Conservation (phyloP, 106 monocot genomes). For the Posidonia australis region DNA sequence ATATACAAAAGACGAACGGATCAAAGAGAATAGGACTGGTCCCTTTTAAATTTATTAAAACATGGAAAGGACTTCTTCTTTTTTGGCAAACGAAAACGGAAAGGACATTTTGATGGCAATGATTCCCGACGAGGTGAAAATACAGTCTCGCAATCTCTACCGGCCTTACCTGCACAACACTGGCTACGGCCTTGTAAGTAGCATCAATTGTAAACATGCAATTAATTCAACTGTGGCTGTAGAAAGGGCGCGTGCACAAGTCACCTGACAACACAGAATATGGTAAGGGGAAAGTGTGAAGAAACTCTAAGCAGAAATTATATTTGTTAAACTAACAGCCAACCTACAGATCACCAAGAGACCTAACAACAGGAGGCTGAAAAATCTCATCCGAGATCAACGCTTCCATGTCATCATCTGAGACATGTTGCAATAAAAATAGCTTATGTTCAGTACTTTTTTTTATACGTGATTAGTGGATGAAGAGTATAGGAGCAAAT, state of each 20-base stretch:
- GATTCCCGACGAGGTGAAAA: not conserved
- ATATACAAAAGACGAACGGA: not conserved
- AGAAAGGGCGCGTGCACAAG: constrained; percentile 70
- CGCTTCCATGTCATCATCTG: constrained; percentile 90
- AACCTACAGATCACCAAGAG: constrained; percentile 82
- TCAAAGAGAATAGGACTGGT: not conserved
- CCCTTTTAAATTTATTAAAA: too few relatives aligned
- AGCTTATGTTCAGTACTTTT: not conserved
- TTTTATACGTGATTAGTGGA: not conserved
- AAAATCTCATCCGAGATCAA: constrained; percentile 72
- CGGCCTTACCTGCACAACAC: constrained; percentile 58
- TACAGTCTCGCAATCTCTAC: not conserved
- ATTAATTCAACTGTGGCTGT: constrained; percentile 88
- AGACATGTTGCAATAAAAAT: constrained; percentile 41
- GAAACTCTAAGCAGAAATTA: not conserved
- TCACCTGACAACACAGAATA: constrained; percentile 26
- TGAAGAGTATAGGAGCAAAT: not conserved
- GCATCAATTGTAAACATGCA: constrained; percentile 79
- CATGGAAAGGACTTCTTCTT: too few relatives aligned
- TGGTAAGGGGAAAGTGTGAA: not conserved
- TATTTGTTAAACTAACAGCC: not conserved
- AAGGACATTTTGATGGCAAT: not conserved
- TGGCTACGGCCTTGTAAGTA: constrained; percentile 81
- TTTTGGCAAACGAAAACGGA: too few relatives aligned
- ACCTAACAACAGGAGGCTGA: constrained; percentile 74